Base-by-base conservation (phyloP, 257 asterid species). In the Fraxinus quadrangulata region DNA sequence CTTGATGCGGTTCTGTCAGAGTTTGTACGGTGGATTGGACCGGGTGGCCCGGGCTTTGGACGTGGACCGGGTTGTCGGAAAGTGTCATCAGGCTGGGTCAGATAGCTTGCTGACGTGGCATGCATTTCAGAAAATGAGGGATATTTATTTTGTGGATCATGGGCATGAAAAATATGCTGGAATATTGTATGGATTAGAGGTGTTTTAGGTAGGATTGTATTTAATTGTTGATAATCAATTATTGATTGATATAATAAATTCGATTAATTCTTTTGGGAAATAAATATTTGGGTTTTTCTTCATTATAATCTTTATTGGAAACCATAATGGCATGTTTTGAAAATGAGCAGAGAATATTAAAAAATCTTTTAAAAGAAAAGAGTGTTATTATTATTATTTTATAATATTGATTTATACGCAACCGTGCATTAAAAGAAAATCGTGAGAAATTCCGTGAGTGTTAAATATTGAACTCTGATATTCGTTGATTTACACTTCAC, bases 61-160 rank as follows among this genome's bases (percentile, higher is more conserved):
- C 0, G 87, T 88, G 83, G 78, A 75, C 63, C 85, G 89, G 83
- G 85, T 71, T 16, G 89, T 84, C 4, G 91, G 89, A 67, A 80
- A 78, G 77, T 75, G 89, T 81, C 91, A 87, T 69, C 89, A 88
- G 70, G 90, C 91, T 80, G 91, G 91, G 8, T 88, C 91, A 74
- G 91, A 88, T 73, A 84, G 90, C 66, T 54, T 88, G 85, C 87
- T 85, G 80, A 88, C 91, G 81, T 86, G 89, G 87, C 91, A 88
- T 39, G 88, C 89, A 13, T 88, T 85, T 51, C 70, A 78, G 78
- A 86, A 73, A 42, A 85, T 87, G 82, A 85, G 85, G 67, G 86
- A 79, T 34, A 78, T 82, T 67, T 87, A 81, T n/a, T 87, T 87
- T 54, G 40, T 59, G 61, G 81, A 74, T 63, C 74, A 67, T 16